Evolutionary conservation across 805 yeast species (phyloP).

Genomic region (Cyberlindnera xylosilytica): DNA sequence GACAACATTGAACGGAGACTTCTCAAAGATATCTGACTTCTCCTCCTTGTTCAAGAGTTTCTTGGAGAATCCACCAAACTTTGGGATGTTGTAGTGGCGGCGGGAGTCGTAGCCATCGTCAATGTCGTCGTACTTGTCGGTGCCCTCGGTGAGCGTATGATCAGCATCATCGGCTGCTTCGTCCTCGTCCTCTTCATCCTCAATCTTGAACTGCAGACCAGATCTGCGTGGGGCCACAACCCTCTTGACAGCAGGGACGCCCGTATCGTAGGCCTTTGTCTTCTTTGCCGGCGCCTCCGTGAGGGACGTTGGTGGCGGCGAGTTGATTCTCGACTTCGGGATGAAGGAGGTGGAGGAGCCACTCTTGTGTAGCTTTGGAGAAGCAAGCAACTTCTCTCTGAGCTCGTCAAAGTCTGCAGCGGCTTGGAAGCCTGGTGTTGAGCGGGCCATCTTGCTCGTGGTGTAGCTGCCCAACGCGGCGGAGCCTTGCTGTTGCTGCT

Average conservation of each 20-base stretch:
- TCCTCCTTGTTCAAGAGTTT: slow-evolving; percentile 46
- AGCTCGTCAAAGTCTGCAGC: neutral
- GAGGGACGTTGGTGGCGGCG: slow-evolving; percentile 22
- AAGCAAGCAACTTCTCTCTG: slow-evolving; percentile 10
- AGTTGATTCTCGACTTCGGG: slow-evolving; percentile 40
- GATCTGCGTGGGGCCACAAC: slow-evolving; percentile 11
- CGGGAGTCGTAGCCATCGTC: slow-evolving; percentile 17
- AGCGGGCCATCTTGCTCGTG: slow-evolving; percentile 3
- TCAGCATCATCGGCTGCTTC: slow-evolving; percentile 1
- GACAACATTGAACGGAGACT: slow-evolving; percentile 72
- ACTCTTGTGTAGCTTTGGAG: slow-evolving; percentile 13
- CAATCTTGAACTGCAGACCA: slow-evolving; percentile 11
- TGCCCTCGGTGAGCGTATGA: neutral
- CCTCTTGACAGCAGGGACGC: slow-evolving; percentile 16
- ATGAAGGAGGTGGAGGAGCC: slow-evolving; percentile 28
- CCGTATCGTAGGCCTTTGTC: slow-evolving; percentile 6
- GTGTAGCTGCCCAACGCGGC: neutral
- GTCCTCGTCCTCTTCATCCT: slow-evolving; percentile 9
- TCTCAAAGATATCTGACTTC: slow-evolving; percentile 36
- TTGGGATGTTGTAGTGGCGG: slow-evolving; percentile 30
- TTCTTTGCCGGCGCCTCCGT: slow-evolving; percentile 8
- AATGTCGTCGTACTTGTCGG: slow-evolving; percentile 12
- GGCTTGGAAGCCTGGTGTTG: slow-evolving; percentile 6
- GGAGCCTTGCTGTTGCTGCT: neutral
- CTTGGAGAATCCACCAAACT: slow-evolving; percentile 73